Base-by-base conservation (phyloP, 2,329 filamentous ascomycete species). In the Rhinocladiella mackenziei region DNA sequence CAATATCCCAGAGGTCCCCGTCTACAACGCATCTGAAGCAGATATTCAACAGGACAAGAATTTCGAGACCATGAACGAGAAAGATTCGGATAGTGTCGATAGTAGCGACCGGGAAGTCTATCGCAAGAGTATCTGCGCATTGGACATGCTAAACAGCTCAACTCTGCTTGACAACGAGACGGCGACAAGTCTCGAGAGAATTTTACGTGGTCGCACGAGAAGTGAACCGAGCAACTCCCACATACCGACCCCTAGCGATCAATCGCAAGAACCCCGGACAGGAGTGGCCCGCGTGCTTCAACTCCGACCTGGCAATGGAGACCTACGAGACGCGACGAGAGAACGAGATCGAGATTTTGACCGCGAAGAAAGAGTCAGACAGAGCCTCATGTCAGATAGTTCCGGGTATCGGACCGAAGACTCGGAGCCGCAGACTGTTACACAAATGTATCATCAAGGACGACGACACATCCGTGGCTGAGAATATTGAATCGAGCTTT, bases 21-120 rank as follows among this genome's bases (percentile, higher is more conserved):
- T 29, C 14, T n/a, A 36, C 10, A 23, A 11, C 8, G 22, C 43
- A 17, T 40, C 43, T 13, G 31, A 34, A 28, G 39, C 40, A 26
- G 30, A 14, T 20, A 14, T 25, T 25, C 23, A n/a, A 3, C 13
- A 23, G 3, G 35, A 38, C 22, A 14, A 20, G n/a, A 29, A 25
- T 2, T 14, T 6, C 2, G 42, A 46, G 14, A n/a, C n/a, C n/a
- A n/a, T n/a, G n/a, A 26, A 49, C 33, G 36, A 37, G 7, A 28
- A 43, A n/a, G 40, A 31, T n/a, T 39, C 32, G 11, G 36, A 47
- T 37, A 54, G 51, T 20, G 38, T 51, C 15, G 50, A 43, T 14
- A 55, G 52, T 39, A 51, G 46, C 28, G 52, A 55, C 23, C 49
- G 49, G 6, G 49, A 55, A 36, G 46, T 50, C 18, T 53, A 48